Base-by-base conservation (phyloP, 208 protist genomes). In the Trypanosomatidae sp. region DNA sequence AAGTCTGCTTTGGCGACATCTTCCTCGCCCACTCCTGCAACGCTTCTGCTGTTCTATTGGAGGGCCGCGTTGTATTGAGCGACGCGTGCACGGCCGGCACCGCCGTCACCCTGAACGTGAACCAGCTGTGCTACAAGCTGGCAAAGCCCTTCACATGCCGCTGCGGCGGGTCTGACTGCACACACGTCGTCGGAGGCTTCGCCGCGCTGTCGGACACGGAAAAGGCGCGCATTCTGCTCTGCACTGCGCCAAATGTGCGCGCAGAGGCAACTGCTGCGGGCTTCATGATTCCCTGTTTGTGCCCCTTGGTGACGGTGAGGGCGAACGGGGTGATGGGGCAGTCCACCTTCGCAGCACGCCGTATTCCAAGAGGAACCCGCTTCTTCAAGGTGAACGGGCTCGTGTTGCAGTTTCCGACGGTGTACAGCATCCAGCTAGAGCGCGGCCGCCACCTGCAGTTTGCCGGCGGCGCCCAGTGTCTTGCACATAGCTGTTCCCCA, bases 401-500 rank as follows among this genome's bases (percentile, higher is more conserved):
- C 52, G 85, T 93, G 12, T 50, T 96, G 58, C 87, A 90, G 7
- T 93, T 95, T 69, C 83, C 92, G 1, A 95, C 88, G 13, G 89
- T 94, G 13, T 92, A 95, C 81, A 95, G 88, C 0, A 94, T 96
- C 60, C 80, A 91, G 68, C 77, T 96, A 10, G 85, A 81, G 49
- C 73, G 83, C 4, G 77, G 69, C 25, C 79, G 83, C 41, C 92
- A 96, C 73, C 84, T 96, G 55, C 85, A 93, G 72, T 96, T 95
- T 71, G 86, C 85, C 28, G 90, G 84, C 66, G 90, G 90, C n/a
- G 92, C 90, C 19, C 87, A 96, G 74, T 97, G 85, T 69, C 81
- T 97, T 56, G 88, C 89, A n/a, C 92, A 97, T 83, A 89, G 82
- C 73, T 97, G 92, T 76, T 71, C 83, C 36, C 92, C 92, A 22